A percentile compares a stretch with the other conserved stretches of the same genome.
These are phyloP conservation scores for Globisporangium nunn DNA, from an alignment of 352 stramenopile species.

Conservation along the genomic window DNA sequence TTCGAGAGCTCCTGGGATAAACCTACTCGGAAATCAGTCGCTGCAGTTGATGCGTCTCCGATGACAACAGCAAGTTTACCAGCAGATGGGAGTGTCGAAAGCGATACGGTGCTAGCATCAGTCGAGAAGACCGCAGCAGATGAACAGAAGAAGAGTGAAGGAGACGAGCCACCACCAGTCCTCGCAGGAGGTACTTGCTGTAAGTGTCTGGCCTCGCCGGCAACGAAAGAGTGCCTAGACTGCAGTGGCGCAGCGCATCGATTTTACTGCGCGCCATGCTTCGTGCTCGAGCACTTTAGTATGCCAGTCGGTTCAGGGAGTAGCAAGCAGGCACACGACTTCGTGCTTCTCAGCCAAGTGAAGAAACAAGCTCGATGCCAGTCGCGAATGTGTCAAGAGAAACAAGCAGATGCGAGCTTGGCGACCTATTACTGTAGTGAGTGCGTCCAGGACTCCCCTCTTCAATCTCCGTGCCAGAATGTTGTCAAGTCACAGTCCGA, in stretches of 20 bases:
- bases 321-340: slow-evolving; percentile 41
- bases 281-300: slow-evolving; percentile 34
- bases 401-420: slow-evolving; percentile 7
- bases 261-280: slow-evolving; percentile 46
- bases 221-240: slow-evolving; percentile 54
- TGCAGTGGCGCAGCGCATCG: slow-evolving; percentile 20
- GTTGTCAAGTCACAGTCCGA: background rate
- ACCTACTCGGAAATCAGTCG: background rate
- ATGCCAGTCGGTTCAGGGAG: background rate
- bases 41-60: background rate
- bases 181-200: slow-evolving; percentile 26
- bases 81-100: background rate
- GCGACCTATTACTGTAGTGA: slow-evolving; percentile 40
- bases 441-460: slow-evolving; percentile 6
- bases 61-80: background rate
- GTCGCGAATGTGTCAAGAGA: slow-evolving; percentile 14
- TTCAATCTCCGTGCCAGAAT: background rate
- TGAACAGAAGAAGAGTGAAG: background rate
- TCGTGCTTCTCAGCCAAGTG: slow-evolving; percentile 27
- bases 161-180: background rate
- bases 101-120: background rate
- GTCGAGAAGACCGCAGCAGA: background rate
- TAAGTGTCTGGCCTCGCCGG: slow-evolving; percentile 22
- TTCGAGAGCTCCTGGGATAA: slow-evolving; percentile 46
- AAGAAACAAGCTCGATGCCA: slow-evolving; percentile 24